Conservation (phyloP, 2,329 filamentous ascomycete species). For the Diaporthe sp. region DNA sequence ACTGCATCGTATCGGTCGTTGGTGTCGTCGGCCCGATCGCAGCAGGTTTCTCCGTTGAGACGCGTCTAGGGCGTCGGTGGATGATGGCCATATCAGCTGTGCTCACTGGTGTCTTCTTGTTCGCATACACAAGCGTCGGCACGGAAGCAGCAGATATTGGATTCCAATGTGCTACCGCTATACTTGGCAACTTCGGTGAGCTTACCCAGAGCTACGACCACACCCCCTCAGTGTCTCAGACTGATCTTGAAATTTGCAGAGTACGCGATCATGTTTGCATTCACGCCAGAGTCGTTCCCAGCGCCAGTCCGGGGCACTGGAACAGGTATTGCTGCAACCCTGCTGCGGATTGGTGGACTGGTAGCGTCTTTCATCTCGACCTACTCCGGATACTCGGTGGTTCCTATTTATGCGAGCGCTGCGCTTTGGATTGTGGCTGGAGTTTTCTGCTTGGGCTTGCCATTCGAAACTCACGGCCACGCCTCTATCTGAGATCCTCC, state of each 20-base stretch:
- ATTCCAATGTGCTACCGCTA: conserved; percentile 58
- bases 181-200: conserved; percentile 59
- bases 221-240: background rate
- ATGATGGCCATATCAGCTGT: conserved; percentile 60
- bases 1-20: conserved; percentile 54
- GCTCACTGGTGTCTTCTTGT: conserved; percentile 61
- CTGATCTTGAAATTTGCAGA: conserved; percentile 43
- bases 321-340: conserved; percentile 59
- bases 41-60: conserved; percentile 57
- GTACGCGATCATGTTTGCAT: conserved; percentile 57
- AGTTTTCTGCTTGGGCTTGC: conserved; percentile 56
- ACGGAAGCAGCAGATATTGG: conserved; percentile 54
- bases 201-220: background rate
- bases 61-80: conserved; percentile 56
- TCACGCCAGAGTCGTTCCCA: conserved; percentile 71
- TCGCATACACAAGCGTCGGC: conserved; percentile 58
- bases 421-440: conserved; percentile 59
- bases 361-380: conserved; percentile 58
- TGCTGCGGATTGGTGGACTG: conserved; percentile 55
- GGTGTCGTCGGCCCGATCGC: conserved; percentile 57
- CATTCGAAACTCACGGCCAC: conserved; percentile 59
- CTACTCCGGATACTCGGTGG: conserved; percentile 56
- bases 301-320: conserved; percentile 68
- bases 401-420: conserved; percentile 60
- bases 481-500: conserved; percentile 47